Conservation (phyloP, 2,329 filamentous ascomycete genomes). For the Pleurostoma richardsiae region DNA sequence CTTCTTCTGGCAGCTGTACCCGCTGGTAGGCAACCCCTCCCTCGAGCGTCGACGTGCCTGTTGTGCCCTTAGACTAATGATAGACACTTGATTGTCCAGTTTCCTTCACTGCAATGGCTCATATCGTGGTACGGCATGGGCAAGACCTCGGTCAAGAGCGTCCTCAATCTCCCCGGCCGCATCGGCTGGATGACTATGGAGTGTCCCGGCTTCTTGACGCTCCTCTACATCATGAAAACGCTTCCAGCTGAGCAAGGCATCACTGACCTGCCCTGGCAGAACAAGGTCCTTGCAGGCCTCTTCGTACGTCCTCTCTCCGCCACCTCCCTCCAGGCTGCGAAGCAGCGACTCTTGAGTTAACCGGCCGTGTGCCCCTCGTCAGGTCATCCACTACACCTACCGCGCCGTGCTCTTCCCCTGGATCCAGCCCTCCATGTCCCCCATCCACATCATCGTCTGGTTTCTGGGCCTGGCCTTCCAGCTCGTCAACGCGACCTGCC, state of each 20-base stretch:
- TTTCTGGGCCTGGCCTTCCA: slow-evolving; percentile 67
- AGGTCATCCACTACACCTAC: slow-evolving; percentile 85
- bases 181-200: slow-evolving; percentile 90
- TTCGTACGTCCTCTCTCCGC: slow-evolving; percentile 40
- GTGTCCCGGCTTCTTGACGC: slow-evolving; percentile 65
- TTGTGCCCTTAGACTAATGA: too few relatives aligned
- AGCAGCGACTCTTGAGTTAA: too few relatives aligned
- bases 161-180: slow-evolving; percentile 82
- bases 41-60: not conserved
- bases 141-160: slow-evolving; percentile 75
- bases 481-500: slow-evolving; percentile 68
- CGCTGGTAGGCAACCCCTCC: slow-evolving; percentile 34
- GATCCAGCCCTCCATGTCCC: slow-evolving; percentile 87
- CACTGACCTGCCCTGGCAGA: slow-evolving; percentile 65
- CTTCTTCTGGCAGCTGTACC: slow-evolving; percentile 49
- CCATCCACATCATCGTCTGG: slow-evolving; percentile 71
- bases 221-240: slow-evolving; percentile 73
- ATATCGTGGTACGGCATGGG: slow-evolving; percentile 84
- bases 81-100: slow-evolving; percentile 34
- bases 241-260: slow-evolving; percentile 57
- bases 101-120: slow-evolving; percentile 70
- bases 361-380: slow-evolving; percentile 5
- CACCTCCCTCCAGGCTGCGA: too few relatives aligned
- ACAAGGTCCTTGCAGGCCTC: slow-evolving; percentile 67
- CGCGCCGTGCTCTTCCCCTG: slow-evolving; percentile 79